These are phyloP conservation scores for Pseudogymnoascus sp. DNA, from an alignment of 2,329 filamentous ascomycete species.

Conservation along the genomic window DNA sequence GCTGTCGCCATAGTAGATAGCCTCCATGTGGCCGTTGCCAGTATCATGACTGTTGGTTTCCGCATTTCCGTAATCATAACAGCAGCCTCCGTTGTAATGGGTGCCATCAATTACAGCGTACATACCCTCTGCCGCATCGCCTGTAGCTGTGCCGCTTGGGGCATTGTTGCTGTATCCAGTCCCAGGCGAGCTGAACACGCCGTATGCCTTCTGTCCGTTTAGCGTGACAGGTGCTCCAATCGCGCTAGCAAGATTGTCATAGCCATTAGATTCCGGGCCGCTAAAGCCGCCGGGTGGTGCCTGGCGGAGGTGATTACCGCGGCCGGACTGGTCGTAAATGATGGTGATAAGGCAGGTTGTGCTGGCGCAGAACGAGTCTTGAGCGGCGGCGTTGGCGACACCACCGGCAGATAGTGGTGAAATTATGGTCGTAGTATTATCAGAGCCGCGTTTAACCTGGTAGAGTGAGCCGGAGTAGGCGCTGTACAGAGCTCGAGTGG, in stretches of 20 bases:
- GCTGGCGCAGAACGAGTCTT: constrained; percentile 51
- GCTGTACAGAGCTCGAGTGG: constrained; percentile 54
- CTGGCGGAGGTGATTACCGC: constrained; percentile 53
- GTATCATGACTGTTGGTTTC: constrained; percentile 44
- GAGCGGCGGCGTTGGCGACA: constrained; percentile 51
- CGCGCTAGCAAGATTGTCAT: constrained; percentile 52
- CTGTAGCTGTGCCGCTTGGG: constrained; percentile 43
- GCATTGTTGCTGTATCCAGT: constrained; percentile 55
- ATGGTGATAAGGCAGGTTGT: constrained; percentile 56
- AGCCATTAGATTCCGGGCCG: constrained; percentile 48
- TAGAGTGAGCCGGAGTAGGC: constrained; percentile 47
- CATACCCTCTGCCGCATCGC: constrained; percentile 49
- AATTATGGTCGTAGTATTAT: constrained; percentile 31
- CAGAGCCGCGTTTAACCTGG: constrained; percentile 49
- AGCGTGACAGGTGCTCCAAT: constrained; percentile 53
- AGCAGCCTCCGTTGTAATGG: constrained; percentile 50
- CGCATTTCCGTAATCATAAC: constrained; percentile 50
- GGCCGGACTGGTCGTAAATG: constrained; percentile 59
- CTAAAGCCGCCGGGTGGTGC: constrained; percentile 49
- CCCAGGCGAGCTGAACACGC: constrained; percentile 52
- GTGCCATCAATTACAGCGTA: constrained; percentile 53
- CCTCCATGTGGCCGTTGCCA: constrained; percentile 60
- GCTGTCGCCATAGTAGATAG: constrained; percentile 54
- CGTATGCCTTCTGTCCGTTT: constrained; percentile 53
- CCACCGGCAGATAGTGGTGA: constrained; percentile 46